Conservation (phyloP, 192 early-diverging fungal species). For the Umbelopsis sp. region DNA sequence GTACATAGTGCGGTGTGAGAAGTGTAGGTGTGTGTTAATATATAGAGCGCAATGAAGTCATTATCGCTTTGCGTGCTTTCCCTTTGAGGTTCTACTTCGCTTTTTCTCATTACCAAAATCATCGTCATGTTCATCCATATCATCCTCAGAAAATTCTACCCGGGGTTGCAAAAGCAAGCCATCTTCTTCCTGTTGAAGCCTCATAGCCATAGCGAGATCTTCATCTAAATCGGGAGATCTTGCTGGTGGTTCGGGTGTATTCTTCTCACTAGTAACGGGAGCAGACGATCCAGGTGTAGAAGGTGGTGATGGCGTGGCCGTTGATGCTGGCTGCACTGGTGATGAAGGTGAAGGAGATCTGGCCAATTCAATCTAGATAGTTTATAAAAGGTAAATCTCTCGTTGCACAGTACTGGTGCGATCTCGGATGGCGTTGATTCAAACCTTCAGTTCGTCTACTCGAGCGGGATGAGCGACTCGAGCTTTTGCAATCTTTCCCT, state of each 20-base stretch:
- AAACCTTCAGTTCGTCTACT: conserved; percentile 30
- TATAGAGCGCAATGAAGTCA: not conserved
- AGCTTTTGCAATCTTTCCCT: conserved; percentile 54
- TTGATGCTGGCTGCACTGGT: not conserved
- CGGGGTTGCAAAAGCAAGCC: not conserved
- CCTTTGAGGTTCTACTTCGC: conserved; percentile 15
- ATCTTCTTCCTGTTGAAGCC: conserved; percentile 34
- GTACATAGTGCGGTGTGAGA: too few species aligned
- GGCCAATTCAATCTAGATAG: not conserved
- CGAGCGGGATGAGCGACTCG: conserved; percentile 26
- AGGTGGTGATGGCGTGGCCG: not conserved
- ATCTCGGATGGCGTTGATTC: too few species aligned
- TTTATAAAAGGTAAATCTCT: not conserved
- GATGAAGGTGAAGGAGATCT: not conserved
- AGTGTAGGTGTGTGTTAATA: not conserved
- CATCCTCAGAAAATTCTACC: conserved; percentile 10
- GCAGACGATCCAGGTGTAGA: conserved; percentile 10
- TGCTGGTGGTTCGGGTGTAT: not conserved
- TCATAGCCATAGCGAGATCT: conserved; percentile 28
- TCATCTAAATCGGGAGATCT: conserved; percentile 16
- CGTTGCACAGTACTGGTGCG: too few species aligned
- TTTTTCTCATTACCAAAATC: conserved; percentile 22
- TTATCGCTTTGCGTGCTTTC: not conserved
- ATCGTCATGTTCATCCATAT: conserved; percentile 21
- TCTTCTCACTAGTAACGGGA: not conserved